Percentiles rank a stretch among this genome's conserved stretches.
These are phyloP conservation scores for Cymodocea nodosa DNA, from an alignment of 116 monocot genomes.

Conservation along the genomic window DNA sequence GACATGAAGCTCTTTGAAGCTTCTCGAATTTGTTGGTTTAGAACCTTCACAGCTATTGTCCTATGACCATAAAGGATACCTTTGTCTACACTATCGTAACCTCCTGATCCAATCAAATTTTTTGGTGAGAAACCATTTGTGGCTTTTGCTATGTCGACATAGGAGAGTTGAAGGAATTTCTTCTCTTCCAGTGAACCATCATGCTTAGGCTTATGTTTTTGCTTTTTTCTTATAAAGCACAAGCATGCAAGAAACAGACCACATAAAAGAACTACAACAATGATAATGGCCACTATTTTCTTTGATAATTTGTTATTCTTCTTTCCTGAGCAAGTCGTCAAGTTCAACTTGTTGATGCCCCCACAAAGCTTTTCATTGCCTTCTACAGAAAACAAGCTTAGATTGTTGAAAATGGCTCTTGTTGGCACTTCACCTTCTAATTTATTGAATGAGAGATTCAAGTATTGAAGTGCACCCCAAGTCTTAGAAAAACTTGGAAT, in stretches of 20 bases:
- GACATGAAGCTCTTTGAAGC: conserved; percentile 16
- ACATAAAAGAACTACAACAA: too few species aligned
- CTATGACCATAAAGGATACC: background rate
- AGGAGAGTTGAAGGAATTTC: conserved; percentile 7
- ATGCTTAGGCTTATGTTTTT: too few species aligned
- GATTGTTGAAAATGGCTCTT: conserved; percentile 26
- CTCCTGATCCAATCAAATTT: conserved; percentile 22
- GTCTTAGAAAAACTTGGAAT: conserved; percentile 24
- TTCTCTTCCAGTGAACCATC: background rate
- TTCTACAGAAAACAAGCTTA: conserved; percentile 14
- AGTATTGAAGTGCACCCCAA: background rate
- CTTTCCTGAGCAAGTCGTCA: conserved; percentile 13
- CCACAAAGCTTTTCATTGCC: conserved; percentile 38
- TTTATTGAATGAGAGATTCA: conserved; percentile 43
- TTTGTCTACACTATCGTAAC: conserved; percentile 15
- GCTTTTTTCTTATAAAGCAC: too few species aligned
- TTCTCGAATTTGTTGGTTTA: conserved; percentile 15
- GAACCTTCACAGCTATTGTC: conserved; percentile 15
- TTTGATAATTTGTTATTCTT: background rate
- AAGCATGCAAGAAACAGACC: too few species aligned
- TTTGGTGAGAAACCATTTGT: conserved; percentile 20
- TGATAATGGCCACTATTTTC: too few species aligned
- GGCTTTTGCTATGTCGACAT: conserved; percentile 15
- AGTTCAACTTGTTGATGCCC: conserved; percentile 13
- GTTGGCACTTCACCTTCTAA: conserved; percentile 41